A percentile compares a stretch with the other conserved stretches of the same genome.
These are phyloP conservation scores for Cynara cardunculus DNA, from an alignment of 129 eudicot species.

Conservation along the genomic window DNA sequence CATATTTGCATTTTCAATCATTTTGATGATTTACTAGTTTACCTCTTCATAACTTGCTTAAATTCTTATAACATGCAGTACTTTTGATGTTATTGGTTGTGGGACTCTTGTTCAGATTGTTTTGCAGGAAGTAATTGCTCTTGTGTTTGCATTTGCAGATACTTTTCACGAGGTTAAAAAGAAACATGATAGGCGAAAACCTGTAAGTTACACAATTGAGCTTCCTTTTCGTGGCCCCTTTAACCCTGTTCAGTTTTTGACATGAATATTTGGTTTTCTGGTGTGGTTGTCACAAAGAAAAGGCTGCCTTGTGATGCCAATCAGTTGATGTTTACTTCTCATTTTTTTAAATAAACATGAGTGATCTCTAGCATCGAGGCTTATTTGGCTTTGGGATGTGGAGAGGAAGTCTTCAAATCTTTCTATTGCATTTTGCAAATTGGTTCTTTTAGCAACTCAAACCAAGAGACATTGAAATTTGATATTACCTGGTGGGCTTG, in stretches of 20 bases:
- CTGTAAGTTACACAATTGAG: constrained; percentile 30
- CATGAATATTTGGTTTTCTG: background rate
- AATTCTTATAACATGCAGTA: background rate
- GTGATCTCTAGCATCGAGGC: background rate
- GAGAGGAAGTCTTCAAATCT: background rate
- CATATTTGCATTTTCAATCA: background rate
- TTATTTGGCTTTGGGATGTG: background rate
- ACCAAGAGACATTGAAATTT: background rate
- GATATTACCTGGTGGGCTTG: background rate
- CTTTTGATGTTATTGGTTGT: background rate
- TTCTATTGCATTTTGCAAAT: background rate
- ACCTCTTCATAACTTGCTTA: background rate
- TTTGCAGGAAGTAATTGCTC: background rate
- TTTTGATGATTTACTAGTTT: background rate
- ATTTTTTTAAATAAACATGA: background rate
- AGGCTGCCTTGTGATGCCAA: background rate
- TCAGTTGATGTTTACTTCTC: background rate
- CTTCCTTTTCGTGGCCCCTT: background rate
- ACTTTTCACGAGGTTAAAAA: constrained; percentile 71
- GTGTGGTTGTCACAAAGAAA: background rate
- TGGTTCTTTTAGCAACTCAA: background rate
- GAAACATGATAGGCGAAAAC: constrained; percentile 59
- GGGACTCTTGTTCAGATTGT: background rate
- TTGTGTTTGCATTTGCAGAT: constrained; percentile 41
- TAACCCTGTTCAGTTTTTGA: background rate